phyloP scores from a whole-genome alignment of 2,329 filamentous ascomycete genomes.

The Aureobasidium sp. region DNA sequence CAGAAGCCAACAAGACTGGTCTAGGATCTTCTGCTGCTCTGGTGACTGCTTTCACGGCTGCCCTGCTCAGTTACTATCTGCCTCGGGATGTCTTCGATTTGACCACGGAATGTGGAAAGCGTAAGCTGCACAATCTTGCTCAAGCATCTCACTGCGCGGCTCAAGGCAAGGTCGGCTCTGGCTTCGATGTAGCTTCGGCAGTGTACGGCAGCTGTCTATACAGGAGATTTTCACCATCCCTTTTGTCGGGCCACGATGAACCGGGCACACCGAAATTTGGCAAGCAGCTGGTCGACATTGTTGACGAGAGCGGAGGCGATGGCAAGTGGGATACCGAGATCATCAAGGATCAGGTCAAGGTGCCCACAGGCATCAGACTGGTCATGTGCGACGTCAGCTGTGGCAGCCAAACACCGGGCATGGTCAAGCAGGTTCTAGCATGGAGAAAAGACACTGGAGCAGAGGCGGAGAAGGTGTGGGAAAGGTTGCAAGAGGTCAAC shows the following conservation, averaged over 20 bases:
- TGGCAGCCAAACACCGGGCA: slow-evolving; percentile 84
- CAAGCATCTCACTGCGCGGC: slow-evolving; percentile 92
- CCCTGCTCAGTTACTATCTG: slow-evolving; percentile 70
- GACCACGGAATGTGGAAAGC: slow-evolving; percentile 45
- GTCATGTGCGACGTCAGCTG: slow-evolving; percentile 96
- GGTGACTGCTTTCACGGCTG: slow-evolving; percentile 77
- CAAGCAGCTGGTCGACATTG: slow-evolving; percentile 54
- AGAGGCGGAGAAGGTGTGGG: slow-evolving; percentile 66
- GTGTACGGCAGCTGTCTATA: slow-evolving; percentile 90
- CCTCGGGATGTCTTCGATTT: slow-evolving; percentile 51
- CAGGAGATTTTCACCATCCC: slow-evolving; percentile 77
- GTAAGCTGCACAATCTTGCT: slow-evolving; percentile 79
- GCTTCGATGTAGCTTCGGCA: slow-evolving; percentile 90
- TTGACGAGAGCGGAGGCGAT: slow-evolving; percentile 51
- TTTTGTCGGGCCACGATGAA: slow-evolving; percentile 62
- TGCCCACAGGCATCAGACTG: slow-evolving; percentile 68
- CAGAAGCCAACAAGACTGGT: slow-evolving; percentile 85
- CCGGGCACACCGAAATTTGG: slow-evolving; percentile 62
- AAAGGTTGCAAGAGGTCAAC: slow-evolving; percentile 65
- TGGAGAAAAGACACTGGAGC: slow-evolving; percentile 65
- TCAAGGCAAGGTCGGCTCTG: slow-evolving; percentile 92
- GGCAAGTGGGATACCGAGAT: slow-evolving; percentile 74
- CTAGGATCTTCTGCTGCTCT: slow-evolving; percentile 91
- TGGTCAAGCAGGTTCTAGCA: slow-evolving; percentile 85
- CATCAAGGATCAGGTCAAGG: slow-evolving; percentile 57